phyloP scores from a whole-genome alignment of 1,139 yeast genomes.

The Arxiozyma telluris region DNA sequence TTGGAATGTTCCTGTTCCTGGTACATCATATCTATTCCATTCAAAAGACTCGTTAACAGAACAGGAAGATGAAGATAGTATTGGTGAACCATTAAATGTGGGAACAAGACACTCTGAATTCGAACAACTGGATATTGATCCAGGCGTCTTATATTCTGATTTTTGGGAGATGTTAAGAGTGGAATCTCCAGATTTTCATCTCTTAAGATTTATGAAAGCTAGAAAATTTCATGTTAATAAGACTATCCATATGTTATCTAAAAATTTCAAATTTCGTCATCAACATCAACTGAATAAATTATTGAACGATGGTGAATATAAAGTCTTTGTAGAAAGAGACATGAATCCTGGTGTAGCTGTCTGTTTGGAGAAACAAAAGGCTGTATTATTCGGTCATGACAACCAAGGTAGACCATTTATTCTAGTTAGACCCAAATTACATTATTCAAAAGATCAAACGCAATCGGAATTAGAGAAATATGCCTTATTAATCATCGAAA shows the following conservation, averaged over 20 bases:
- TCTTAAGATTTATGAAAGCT: constrained; percentile 62
- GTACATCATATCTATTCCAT: neutral
- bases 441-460: constrained; percentile 61
- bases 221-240: constrained; percentile 63
- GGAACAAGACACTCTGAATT: constrained; percentile 1
- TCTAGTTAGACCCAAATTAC: constrained; percentile 61
- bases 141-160: constrained; percentile 35
- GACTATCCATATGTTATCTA: constrained; percentile 55
- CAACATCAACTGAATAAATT: constrained; percentile 51
- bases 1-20: constrained; percentile 46
- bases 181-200: constrained; percentile 62
- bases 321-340: constrained; percentile 23
- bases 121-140: constrained; percentile 31
- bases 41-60: neutral
- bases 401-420: constrained; percentile 59
- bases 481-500: constrained; percentile 61
- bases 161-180: constrained; percentile 47
- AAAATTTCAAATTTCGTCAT: constrained; percentile 63
- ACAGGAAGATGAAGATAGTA: neutral
- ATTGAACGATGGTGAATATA: constrained; percentile 53
- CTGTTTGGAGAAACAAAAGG: constrained; percentile 46
- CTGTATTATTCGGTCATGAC: constrained; percentile 59
- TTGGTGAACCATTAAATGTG: neutral
- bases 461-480: constrained; percentile 58
- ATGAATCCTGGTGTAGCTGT: constrained; percentile 28